These are phyloP conservation scores for Claviceps sp. DNA, from an alignment of 2,329 filamentous ascomycete genomes.

Conservation along the genomic window DNA sequence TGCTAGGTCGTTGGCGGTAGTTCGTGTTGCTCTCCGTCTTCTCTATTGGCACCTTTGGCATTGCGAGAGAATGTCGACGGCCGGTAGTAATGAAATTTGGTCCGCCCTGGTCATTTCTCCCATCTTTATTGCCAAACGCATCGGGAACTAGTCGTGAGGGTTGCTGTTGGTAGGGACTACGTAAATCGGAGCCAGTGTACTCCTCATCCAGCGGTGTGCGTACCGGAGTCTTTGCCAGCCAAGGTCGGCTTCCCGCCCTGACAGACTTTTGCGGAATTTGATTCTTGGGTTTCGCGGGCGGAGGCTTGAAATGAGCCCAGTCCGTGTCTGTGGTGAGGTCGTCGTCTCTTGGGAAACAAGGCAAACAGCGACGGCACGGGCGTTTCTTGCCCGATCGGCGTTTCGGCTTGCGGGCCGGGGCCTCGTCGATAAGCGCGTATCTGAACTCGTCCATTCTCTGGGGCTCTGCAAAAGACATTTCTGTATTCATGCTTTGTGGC, in stretches of 20 bases:
- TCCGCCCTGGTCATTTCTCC: background rate
- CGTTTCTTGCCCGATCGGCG: constrained; percentile 7
- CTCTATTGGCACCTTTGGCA: constrained; percentile 2
- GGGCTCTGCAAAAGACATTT: constrained; percentile 18
- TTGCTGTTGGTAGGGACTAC: constrained; percentile 4
- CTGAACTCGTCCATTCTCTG: constrained; percentile 20
- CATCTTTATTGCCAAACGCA: background rate
- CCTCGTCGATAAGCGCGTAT: constrained; percentile 20
- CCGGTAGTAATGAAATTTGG: constrained; percentile 8
- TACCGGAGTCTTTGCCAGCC: background rate
- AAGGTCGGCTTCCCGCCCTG: background rate
- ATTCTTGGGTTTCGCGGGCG: constrained; percentile 2
- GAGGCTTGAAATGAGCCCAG: constrained; percentile 11
- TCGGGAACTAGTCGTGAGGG: background rate
- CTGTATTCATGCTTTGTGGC: constrained; percentile 15
- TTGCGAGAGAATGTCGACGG: constrained; percentile 5
- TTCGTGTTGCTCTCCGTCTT: background rate
- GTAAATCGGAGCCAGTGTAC: background rate
- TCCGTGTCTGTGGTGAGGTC: constrained; percentile 13
- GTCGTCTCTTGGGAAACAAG: constrained; percentile 15
- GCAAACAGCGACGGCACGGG: constrained; percentile 13
- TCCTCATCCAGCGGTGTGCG: background rate
- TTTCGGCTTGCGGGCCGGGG: constrained; percentile 11
- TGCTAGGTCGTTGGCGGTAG: background rate
- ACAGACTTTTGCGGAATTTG: background rate